Evolutionary conservation across 768 basidiomycete species (phyloP).

Genomic region (Leucosporidium creatinivorum): DNA sequence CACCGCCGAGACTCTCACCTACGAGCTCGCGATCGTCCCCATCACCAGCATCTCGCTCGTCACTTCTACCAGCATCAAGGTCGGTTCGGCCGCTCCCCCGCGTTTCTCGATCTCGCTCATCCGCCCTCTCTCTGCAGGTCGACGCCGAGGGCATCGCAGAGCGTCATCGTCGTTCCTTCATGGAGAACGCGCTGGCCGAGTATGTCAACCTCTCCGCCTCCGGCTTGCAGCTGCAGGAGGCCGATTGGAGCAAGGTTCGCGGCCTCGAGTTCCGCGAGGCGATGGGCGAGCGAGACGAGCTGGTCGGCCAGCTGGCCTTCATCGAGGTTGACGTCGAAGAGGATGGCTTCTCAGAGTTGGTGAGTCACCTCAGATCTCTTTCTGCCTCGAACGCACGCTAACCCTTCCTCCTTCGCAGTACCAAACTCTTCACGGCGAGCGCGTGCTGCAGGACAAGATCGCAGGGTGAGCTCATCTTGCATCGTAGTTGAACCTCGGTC

Average conservation of each 20-base stretch:
- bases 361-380: constrained; percentile 44
- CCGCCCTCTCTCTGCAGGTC: constrained; percentile 48
- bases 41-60: constrained; percentile 69
- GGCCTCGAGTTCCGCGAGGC: constrained; percentile 87
- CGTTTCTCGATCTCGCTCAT: neutral
- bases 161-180: constrained; percentile 55
- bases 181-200: constrained; percentile 53
- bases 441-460: constrained; percentile 65
- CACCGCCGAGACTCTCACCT: constrained; percentile 51
- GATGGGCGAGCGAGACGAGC: constrained; percentile 54
- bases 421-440: constrained; percentile 62
- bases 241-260: constrained; percentile 74
- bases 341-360: constrained; percentile 63
- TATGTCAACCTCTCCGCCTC: constrained; percentile 43
- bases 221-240: constrained; percentile 54
- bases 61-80: constrained; percentile 65
- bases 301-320: constrained; percentile 47
- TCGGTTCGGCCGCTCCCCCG: constrained; percentile 29
- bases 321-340: constrained; percentile 28
- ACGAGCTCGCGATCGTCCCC: constrained; percentile 61
- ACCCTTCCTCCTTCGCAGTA: constrained; percentile 52
- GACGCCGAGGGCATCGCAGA: constrained; percentile 64
- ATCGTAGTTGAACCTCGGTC: neutral
- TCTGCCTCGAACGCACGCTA: neutral
- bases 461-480: constrained; percentile 39